Base-by-base conservation (phyloP, 345 rosid genomes). In the Euphorbia lathyris region DNA sequence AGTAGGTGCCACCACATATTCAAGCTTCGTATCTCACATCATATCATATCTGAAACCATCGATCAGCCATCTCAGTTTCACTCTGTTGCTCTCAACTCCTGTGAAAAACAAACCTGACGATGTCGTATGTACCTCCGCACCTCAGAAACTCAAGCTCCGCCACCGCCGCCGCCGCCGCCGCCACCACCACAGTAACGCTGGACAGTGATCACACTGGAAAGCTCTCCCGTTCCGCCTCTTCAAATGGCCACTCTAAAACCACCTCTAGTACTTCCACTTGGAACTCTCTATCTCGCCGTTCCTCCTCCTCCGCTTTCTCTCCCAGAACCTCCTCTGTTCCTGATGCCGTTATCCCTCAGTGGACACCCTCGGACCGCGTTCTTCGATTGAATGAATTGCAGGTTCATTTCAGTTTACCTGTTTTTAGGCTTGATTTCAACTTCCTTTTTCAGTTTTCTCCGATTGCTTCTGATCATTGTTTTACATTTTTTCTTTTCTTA, bases 351-450 rank as follows among this genome's bases (percentile, higher is more conserved):
- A 68, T 61, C 36, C 65, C 72, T 45, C 58, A n/a, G 52, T 81
- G 84, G 84, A 77, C 47, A 16, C 84, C 84, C 34, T 74, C 84
- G 38, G 79, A 80, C 57, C 84, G 84, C 76, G 79, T 80, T 32
- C 79, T 77, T 58, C 79, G 84, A 74, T 63, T 80, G 68, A 65
- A 25, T 14, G 58, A 74, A 14, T 62, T 64, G 16, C 79, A 74
- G 77, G 84, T 77, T 23, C 10, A 2, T 38, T 27, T 26, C 19
- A 42, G 25, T 43, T 42, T 38, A 20, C 19, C 11, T 25, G 19
- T 4, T 63, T 20, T 63, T 7, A 19, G 16, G 32, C 11, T 45
- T 14, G 51, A 12, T 12, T 45, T 45, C 51, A 2, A 5, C 12
- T 45, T 25, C 5, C 3, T 3, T 43, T 16, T n/a, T 50, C 65